Evolutionary conservation across 768 basidiomycete species (phyloP).

Genomic region (Suillus tomentosus): DNA sequence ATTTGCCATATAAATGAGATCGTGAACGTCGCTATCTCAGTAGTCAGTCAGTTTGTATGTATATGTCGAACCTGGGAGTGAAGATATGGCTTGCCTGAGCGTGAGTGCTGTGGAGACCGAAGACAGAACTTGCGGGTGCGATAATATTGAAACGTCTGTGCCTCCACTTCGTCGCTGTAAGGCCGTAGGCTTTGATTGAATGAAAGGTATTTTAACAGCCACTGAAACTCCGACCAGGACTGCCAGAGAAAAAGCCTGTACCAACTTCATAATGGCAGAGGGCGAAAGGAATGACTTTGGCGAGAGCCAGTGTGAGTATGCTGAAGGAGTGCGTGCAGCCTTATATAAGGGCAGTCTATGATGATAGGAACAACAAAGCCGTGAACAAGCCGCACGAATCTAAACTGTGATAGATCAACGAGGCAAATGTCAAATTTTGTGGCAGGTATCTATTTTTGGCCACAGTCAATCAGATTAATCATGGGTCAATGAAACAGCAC

Average conservation of each 20-base stretch:
- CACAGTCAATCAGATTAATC: no score
- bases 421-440: neutral
- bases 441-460: neutral
- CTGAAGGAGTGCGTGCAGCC: neutral
- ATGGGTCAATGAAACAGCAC: no score
- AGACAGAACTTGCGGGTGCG: conserved; percentile 27
- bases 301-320: neutral
- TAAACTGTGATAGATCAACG: conserved; percentile 5
- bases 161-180: conserved; percentile 42
- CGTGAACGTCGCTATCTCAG: conserved; percentile 61
- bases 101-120: conserved; percentile 22
- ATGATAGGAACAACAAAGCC: conserved; percentile 9
- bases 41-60: conserved; percentile 21
- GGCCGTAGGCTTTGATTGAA: conserved; percentile 40
- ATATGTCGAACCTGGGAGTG: neutral
- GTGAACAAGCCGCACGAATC: neutral
- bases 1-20: conserved; percentile 78
- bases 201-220: conserved; percentile 51
- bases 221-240: conserved; percentile 41
- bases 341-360: neutral
- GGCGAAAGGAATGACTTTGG: conserved; percentile 9
- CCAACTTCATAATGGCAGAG: conserved; percentile 40
- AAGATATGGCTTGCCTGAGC: conserved; percentile 22
- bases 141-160: conserved; percentile 19
- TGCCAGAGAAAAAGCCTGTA: conserved; percentile 37